Conservation (phyloP, 176 grass and related monocot genomes). For the Bonia amplexicaulis region DNA sequence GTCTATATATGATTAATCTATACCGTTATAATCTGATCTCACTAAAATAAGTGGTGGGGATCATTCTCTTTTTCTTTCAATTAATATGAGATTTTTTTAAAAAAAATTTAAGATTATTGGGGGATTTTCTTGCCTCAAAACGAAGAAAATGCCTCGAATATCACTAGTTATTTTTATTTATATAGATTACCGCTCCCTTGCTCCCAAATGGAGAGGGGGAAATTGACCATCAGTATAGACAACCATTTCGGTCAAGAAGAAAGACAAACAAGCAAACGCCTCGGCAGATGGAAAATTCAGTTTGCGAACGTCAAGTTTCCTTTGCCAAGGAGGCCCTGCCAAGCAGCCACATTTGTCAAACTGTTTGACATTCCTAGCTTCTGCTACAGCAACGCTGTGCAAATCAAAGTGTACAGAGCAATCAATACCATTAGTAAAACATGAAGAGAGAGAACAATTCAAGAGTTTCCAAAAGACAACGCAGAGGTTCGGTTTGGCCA, state of each 20-base stretch:
- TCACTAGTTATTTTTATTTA: too few species aligned
- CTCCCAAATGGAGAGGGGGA: too few species aligned
- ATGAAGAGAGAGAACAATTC: conserved; percentile 25
- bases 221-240: neutral
- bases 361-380: conserved; percentile 26
- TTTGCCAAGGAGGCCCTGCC: conserved; percentile 37
- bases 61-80: too few species aligned
- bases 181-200: neutral
- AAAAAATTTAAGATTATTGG: too few species aligned
- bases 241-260: neutral
- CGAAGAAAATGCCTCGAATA: too few species aligned
- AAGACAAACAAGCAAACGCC: neutral
- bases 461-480: conserved; percentile 1
- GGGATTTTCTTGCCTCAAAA: too few species aligned
- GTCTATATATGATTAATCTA: too few species aligned
- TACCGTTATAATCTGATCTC: too few species aligned
- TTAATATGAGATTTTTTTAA: too few species aligned
- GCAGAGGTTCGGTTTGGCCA: conserved; percentile 20
- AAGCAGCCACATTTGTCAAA: conserved; percentile 40
- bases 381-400: neutral
- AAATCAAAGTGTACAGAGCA: neutral
- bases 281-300: conserved; percentile 26
- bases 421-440: neutral
- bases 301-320: conserved; percentile 19
- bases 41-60: too few species aligned